Percentiles rank a stretch among this genome's conserved stretches.
Conservation (phyloP, 116 monocot genomes). For the Trichopus zeylanicus region DNA sequence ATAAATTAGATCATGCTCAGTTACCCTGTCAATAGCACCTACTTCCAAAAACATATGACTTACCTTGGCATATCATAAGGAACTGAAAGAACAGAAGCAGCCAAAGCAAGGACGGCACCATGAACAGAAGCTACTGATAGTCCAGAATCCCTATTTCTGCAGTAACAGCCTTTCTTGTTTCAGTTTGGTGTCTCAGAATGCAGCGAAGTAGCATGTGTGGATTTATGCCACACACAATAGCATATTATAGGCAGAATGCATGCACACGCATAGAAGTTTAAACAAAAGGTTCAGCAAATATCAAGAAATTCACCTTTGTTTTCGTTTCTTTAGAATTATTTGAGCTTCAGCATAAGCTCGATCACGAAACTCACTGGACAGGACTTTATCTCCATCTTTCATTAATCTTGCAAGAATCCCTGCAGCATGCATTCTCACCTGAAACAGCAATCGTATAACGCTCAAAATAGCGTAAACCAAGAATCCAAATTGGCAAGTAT, state of each 20-base stretch:
- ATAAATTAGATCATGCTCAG: too few species aligned
- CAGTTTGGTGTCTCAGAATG: background rate
- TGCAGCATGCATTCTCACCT: constrained; percentile 96
- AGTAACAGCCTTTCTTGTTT: constrained; percentile 6
- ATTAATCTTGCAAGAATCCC: constrained; percentile 85
- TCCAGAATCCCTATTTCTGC: constrained; percentile 48
- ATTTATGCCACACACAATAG: background rate
- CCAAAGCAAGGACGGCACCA: constrained; percentile 90
- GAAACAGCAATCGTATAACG: constrained; percentile 4
- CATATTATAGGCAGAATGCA: background rate
- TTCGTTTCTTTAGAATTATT: constrained; percentile 36
- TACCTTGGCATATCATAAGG: constrained; percentile 98
- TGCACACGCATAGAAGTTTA: background rate
- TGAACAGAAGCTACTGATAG: constrained; percentile 61
- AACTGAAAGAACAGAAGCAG: constrained; percentile 70
- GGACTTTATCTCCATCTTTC: constrained; percentile 76
- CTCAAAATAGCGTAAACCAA: background rate
- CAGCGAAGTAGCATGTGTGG: too few species aligned
- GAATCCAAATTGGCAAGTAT: too few species aligned
- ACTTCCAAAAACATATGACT: background rate
- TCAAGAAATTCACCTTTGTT: constrained; percentile 40
- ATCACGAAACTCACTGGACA: constrained; percentile 56
- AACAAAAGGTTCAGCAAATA: background rate
- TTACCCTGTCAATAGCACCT: too few species aligned
- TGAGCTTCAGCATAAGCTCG: constrained; percentile 62